Evolutionary conservation across 2,329 filamentous ascomycete species (phyloP).

Genomic region (Escovopsis sp.): DNA sequence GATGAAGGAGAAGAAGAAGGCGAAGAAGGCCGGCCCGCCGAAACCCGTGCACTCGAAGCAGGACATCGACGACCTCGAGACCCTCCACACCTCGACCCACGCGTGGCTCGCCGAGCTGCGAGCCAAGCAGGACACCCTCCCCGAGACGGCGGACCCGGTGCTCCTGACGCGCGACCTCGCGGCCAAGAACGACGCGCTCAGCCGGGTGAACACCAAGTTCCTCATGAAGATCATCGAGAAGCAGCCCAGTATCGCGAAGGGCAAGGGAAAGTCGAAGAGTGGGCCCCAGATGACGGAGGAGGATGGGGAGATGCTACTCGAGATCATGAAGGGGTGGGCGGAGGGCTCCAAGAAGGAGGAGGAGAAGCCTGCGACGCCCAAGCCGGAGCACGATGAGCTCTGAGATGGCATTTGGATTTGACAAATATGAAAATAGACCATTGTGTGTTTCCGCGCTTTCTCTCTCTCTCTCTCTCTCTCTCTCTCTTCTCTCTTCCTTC

Average conservation of each 20-base stretch:
- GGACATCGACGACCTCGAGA: constrained; percentile 54
- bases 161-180: constrained; percentile 59
- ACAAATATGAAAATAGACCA: neutral
- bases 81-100: constrained; percentile 44
- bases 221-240: constrained; percentile 39
- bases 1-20: constrained; percentile 29
- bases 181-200: constrained; percentile 53
- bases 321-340: constrained; percentile 17
- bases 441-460: neutral
- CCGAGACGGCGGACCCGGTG: constrained; percentile 57
- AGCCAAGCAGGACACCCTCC: constrained; percentile 55
- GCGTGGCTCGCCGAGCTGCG: constrained; percentile 66
- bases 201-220: constrained; percentile 54
- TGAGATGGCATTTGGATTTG: constrained; percentile 9
- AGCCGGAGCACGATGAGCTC: constrained; percentile 21
- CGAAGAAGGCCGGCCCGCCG: constrained; percentile 33
- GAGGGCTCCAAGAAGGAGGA: constrained; percentile 15
- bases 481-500: neutral
- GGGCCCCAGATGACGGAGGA: constrained; percentile 28
- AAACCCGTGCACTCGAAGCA: constrained; percentile 57
- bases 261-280: constrained; percentile 24
- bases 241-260: constrained; percentile 23
- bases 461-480: neutral
- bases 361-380: constrained; percentile 5
- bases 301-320: constrained; percentile 34